Conservation (phyloP, 2,329 filamentous ascomycete genomes). For the Shiraia sp. region DNA sequence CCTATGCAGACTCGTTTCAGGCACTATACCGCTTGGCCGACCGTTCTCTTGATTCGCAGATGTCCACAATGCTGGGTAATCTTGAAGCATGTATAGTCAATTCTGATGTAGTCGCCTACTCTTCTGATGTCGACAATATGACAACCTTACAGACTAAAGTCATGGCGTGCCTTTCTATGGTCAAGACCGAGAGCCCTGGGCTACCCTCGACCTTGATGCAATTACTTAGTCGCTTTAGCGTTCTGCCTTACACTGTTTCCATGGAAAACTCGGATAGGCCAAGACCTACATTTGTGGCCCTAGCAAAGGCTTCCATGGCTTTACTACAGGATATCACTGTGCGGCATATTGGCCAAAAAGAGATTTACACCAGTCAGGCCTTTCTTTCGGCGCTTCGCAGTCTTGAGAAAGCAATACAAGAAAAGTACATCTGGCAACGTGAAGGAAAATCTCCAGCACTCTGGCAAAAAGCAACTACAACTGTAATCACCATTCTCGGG, state of each 20-base stretch:
- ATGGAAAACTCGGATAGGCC: conserved; percentile 25
- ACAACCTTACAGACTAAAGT: conserved; percentile 74
- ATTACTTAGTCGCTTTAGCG: conserved; percentile 71
- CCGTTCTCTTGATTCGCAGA: conserved; percentile 62
- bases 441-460: conserved; percentile 71
- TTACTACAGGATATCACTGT: conserved; percentile 66
- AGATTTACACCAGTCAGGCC: conserved; percentile 71
- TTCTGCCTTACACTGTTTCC: conserved; percentile 64
- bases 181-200: conserved; percentile 67
- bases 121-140: conserved; percentile 71
- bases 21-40: conserved; percentile 79
- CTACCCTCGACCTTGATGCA: conserved; percentile 70
- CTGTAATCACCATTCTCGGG: conserved; percentile 69
- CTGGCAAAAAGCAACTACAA: conserved; percentile 80
- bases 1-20: conserved; percentile 77
- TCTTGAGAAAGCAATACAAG: conserved; percentile 69
- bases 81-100: conserved; percentile 72
- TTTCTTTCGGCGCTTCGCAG: conserved; percentile 68
- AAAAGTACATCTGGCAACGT: conserved; percentile 80
- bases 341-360: conserved; percentile 62
- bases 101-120: conserved; percentile 69
- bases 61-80: conserved; percentile 71
- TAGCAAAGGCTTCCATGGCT: conserved; percentile 80
- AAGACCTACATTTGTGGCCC: conserved; percentile 82
- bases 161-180: conserved; percentile 67